These are phyloP conservation scores for Boletus insuetus DNA, from an alignment of 768 basidiomycete genomes.

Conservation along the genomic window DNA sequence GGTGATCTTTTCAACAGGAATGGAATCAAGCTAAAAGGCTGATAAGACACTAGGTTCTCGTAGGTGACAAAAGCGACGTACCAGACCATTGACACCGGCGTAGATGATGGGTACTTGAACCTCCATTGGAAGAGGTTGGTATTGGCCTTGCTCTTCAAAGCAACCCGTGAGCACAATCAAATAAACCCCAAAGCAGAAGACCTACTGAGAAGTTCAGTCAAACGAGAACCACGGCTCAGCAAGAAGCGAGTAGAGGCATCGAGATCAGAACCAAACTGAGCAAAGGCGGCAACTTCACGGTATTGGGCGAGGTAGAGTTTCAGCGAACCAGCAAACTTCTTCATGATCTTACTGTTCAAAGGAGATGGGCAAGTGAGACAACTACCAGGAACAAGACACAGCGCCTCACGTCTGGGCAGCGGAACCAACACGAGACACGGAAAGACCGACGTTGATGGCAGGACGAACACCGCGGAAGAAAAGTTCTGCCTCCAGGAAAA, in stretches of 20 bases:
- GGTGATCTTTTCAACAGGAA: conserved; percentile 93
- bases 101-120: conserved; percentile 98
- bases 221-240: conserved; percentile 94
- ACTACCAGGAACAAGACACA: neutral
- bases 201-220: conserved; percentile 92
- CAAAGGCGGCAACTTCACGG: conserved; percentile 99
- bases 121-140: conserved; percentile 92
- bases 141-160: conserved; percentile 90
- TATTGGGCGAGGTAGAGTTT: conserved; percentile 99
- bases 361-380: neutral
- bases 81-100: conserved; percentile 99
- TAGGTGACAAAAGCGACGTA: conserved; percentile 36
- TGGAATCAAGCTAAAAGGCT: conserved; percentile 72
- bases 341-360: conserved; percentile 87
- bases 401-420: conserved; percentile 94
- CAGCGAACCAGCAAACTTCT: conserved; percentile 99
- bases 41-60: neutral
- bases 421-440: conserved; percentile 99
- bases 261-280: conserved; percentile 99
- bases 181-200: neutral
- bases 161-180: conserved; percentile 12
- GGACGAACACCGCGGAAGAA: conserved; percentile 99
- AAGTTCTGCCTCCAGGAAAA: conserved; percentile 99
- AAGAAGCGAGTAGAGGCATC: conserved; percentile 99
- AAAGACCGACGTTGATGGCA: conserved; percentile 99